Conservation (phyloP, 345 rosid genomes). For the Hevea brasiliensis region DNA sequence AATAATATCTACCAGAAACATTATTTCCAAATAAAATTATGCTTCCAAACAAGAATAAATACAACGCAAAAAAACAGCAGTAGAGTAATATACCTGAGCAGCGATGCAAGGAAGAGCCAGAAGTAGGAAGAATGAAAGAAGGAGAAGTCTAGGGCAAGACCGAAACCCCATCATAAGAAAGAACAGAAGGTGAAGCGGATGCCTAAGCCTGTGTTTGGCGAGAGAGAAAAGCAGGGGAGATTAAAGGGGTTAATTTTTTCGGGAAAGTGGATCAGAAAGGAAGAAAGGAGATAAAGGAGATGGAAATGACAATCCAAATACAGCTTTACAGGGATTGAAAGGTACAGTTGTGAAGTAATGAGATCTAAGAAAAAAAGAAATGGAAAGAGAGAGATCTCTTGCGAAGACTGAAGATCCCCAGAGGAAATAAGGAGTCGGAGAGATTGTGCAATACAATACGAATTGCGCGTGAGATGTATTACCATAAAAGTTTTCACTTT, state of each 20-base stretch:
- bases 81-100: conserved; percentile 19
- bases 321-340: not conserved
- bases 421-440: not conserved
- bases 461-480: not conserved
- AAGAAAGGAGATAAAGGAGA: not conserved
- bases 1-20: too few species aligned
- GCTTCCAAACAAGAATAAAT: too few species aligned
- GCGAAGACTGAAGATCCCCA: conserved; percentile 6
- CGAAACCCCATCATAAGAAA: conserved; percentile 21
- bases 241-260: not conserved
- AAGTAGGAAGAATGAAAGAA: conserved; percentile 5
- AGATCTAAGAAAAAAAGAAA: conserved; percentile 10
- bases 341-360: not conserved
- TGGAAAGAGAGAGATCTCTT: not conserved
- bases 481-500: not conserved
- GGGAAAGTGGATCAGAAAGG: not conserved
- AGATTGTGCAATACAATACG: not conserved
- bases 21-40: too few species aligned
- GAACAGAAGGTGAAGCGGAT: not conserved
- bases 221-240: not conserved
- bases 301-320: not conserved
- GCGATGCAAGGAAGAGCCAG: not conserved
- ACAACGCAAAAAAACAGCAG: not conserved
- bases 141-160: conserved; percentile 9
- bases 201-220: not conserved